Evolutionary conservation across 2,329 filamentous ascomycete genomes (phyloP).

Genomic region (Endothia cerciana): DNA sequence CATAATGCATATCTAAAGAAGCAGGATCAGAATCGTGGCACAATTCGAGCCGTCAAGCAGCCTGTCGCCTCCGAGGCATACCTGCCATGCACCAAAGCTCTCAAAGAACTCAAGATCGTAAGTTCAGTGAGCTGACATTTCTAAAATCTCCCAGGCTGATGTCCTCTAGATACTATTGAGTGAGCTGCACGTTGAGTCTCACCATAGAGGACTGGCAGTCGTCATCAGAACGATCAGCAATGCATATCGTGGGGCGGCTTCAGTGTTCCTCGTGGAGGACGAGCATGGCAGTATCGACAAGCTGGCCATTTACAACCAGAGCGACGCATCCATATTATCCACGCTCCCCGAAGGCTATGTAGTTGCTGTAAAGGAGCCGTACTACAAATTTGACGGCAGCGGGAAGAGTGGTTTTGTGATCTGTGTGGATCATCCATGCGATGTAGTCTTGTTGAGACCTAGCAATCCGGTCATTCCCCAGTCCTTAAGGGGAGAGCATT

Average conservation of each 20-base stretch:
- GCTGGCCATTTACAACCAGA: slow-evolving; percentile 44
- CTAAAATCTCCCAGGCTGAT: neutral
- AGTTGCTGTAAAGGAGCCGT: neutral
- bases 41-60: neutral
- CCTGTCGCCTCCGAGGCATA: neutral
- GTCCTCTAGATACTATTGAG: neutral
- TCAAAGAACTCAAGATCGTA: neutral
- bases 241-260: slow-evolving; percentile 36
- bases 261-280: slow-evolving; percentile 42
- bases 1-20: neutral
- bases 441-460: neutral
- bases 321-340: slow-evolving; percentile 34
- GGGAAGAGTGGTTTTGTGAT: neutral
- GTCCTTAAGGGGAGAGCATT: neutral
- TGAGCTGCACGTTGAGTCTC: neutral
- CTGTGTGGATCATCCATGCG: neutral
- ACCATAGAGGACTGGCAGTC: neutral
- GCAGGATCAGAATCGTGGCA: neutral
- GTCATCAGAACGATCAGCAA: neutral
- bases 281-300: slow-evolving; percentile 42
- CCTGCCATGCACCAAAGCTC: neutral
- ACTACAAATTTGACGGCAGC: neutral
- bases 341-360: neutral
- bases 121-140: neutral
- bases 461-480: neutral